Base-by-base conservation (phyloP, 345 rosid genomes). In the Linum tenue region DNA sequence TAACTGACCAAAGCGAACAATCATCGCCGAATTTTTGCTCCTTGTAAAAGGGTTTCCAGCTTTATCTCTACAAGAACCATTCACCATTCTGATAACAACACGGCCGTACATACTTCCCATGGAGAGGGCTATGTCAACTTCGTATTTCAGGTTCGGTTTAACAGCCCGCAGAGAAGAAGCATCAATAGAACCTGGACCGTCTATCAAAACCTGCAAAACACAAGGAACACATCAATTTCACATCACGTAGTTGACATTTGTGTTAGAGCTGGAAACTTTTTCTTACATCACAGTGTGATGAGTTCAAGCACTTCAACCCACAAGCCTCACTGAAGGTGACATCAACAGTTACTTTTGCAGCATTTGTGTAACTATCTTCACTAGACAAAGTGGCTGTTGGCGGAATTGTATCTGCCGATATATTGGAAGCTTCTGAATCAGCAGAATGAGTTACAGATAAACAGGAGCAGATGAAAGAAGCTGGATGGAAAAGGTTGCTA, bases 271-370 rank as follows among this genome's bases (percentile, higher is more conserved):
- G 64, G 31, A 22, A 22, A 22, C 31, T 22, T 22, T 22, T 48
- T 48, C 83, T 79, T 75, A 83, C 86, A 72, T 78, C 78, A 55
- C 86, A 83, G 56, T 74, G 70, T 56, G 84, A 74, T 63, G 86
- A 74, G 69, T 80, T 78, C 56, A 70, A 22, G 63, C 86, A 83
- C 69, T 70, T 83, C 70, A 83, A 83, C 50, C 82, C 84, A 59
- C 86, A 83, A 63, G 83, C 66, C 76, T 83, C 83, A 36, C 72
- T 80, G 73, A 83, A 78, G 9, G 68, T 74, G 22, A 83, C 67
- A 60, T 76, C 81, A 66, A 83, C 6, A 55, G 73, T 62, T 62
- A 76, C 66, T 55, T 58, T 78, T 50, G 64, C 77, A n/a, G 80
- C 81, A 78, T 63, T 75, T 0, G 82, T 80, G 71, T 80, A 70